phyloP scores from a whole-genome alignment of 345 rosid genomes.

The Gossypium ekmanianum region DNA sequence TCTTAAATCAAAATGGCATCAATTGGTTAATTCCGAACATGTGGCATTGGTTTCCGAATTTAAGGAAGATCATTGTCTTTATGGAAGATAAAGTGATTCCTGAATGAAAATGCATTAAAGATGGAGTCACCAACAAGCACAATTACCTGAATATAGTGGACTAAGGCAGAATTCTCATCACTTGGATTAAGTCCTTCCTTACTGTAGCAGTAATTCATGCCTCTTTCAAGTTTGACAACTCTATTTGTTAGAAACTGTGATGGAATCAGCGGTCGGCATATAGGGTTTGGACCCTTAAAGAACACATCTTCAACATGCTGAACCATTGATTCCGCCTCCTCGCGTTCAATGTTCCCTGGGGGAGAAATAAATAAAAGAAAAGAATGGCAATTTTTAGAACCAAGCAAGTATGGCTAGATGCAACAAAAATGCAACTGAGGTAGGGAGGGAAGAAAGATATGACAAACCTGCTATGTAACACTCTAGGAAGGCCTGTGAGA shows the following conservation, averaged over 20 bases:
- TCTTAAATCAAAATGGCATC: slow-evolving; percentile 7
- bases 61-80: background rate
- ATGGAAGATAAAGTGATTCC: background rate
- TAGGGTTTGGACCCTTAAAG: slow-evolving; percentile 53
- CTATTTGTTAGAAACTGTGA: slow-evolving; percentile 81
- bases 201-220: slow-evolving; percentile 52
- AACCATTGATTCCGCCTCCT: slow-evolving; percentile 70
- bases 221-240: slow-evolving; percentile 66
- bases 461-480: slow-evolving; percentile 72
- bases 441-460: background rate
- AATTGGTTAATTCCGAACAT: background rate
- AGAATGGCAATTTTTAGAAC: background rate
- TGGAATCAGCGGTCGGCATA: slow-evolving; percentile 65
- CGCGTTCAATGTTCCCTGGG: slow-evolving; percentile 67
- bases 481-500: slow-evolving; percentile 74
- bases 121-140: background rate
- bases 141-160: slow-evolving; percentile 88
- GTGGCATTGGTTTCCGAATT: background rate
- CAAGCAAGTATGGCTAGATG: background rate
- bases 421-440: background rate
- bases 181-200: slow-evolving; percentile 70
- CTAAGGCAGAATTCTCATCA: slow-evolving; percentile 76
- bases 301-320: slow-evolving; percentile 57
- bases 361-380: slow-evolving; percentile 10
- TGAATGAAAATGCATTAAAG: background rate